Base-by-base conservation (phyloP, 306 rosid genomes). In the Trifolium subterraneum region DNA sequence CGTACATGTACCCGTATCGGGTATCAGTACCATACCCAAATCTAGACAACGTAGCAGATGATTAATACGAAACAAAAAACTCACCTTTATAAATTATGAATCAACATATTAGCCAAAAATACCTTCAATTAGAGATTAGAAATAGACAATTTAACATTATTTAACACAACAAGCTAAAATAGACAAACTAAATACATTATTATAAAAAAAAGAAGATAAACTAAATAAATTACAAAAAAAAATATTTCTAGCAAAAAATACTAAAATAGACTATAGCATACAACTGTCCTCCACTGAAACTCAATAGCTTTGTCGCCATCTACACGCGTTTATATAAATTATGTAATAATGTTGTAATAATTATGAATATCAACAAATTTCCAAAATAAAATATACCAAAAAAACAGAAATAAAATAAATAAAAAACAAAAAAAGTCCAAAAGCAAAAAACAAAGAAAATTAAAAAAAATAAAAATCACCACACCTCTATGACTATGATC, bases 231-330 rank as follows among this genome's bases (percentile, higher is more conserved):
- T 19, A 2, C 0, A 27, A 11, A 68, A 44, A 60, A 63, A 36
- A 65, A 79, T 33, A 4, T 75, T 15, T 75, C 15, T 38, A 39
- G 7, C 2, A 20, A 63, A 51, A 23, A 54, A 52, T 8, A n/a
- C n/a, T 8, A 72, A 38, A 38, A 75, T 36, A 75, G 8, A 48
- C 41, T 20, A 11, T 50, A 41, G 48, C 67, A 56, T 67, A 47
- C 71, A 77, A 47, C 75, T 77, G 75, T 77, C 75, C 27, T 41
- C 81, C 70, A 77, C 70, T 9, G 33, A 60, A 36, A 41, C n/a
- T 68, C 14, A 25, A 18, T 7, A 36, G 42, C 35, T 11, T 36
- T 7, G 50, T 68, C 72, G 63, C 59, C 54, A 75, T 75, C 64
- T 64, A 64, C 67, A 65, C 56, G 19, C 68, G 5, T 31, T 59